Base-by-base conservation (phyloP, 805 yeast species). In the Cephaloascus albidus region DNA sequence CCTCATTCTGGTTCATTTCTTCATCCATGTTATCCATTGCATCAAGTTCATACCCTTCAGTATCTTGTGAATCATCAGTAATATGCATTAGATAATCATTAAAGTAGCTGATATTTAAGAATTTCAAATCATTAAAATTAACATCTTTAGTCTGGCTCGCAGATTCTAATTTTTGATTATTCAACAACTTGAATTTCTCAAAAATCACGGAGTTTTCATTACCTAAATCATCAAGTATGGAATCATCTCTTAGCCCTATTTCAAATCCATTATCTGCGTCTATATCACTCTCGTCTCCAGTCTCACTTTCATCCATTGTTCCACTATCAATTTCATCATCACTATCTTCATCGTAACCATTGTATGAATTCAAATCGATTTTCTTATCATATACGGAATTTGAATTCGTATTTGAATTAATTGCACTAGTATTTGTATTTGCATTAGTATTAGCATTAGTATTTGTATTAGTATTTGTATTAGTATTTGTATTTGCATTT, bases 261-360 rank as follows among this genome's bases (percentile, higher is more conserved):
- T 23, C 28, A 23, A 23, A 12, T 6, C 12, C 31, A 17, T 35
- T 20, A 3, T 2, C 35, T 8, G 15, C 49, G 2, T 42, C 51
- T 0, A 39, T 43, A 4, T 41, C 47, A 12, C 43, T 45, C 14
- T 38, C 33, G 17, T 10, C 40, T 41, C 16, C 18, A 3, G 38
- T 27, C 27, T 37, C 41, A 20, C 35, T 20, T 16, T 41, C 39
- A n/a, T 38, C 43, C 35, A 30, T 40, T 18, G 39, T 40, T 14
- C 37, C 41, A 33, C 38, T 17, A 4, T 38, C 46, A 2, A 40
- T 43, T 1, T 50, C 52, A 4, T 50, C 53, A 3, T 57, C 65
- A 39, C 59, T 55, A 33, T 57, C 63, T 3, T 59, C 39, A 20
- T 38, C 43, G 17, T 19, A 26, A 15, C 20, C 41, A 36, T 34